Evolutionary conservation across 371 early-diverging fungal genomes (phyloP), one percentile per base, ranked within the genome.

Genomic region (Mortierella sp.): DNA sequence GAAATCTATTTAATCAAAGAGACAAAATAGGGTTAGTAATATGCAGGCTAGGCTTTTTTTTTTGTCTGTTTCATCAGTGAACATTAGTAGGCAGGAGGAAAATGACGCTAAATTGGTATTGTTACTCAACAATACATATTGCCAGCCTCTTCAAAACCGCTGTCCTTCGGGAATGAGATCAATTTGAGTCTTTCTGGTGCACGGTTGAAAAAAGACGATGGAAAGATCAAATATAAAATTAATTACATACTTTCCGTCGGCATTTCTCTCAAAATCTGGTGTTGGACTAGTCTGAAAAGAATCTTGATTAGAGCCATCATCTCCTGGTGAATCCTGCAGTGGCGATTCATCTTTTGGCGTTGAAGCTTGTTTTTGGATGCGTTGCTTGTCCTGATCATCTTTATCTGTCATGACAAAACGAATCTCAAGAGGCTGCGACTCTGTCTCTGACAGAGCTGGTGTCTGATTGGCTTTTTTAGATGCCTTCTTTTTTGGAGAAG

Each of bases 191-290:
- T 12, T 53, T 28, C 13, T 12, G 32, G 59, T 59, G 47, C 31
- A 17, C 19, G 43, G 35, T 43, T 43, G 43, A 43, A 43, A 15
- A 22, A 58, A 58, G 54, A 12, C 12, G 6, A 35, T 47, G 42
- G 62, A 51, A 54, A 54, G 53, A 60, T 32, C 56, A 68, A 29
- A 51, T 34, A 15, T 37, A 23, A 31, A 49, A 61, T 45, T 15
- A 60, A 26, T 12, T 3, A 79, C 80, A 15, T 74, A 79, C 80
- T 79, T 79, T 72, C 80, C 80, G 26, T 79, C 80, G 0, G 74
- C 69, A 45, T 79, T 79, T 53, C 51, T 61, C 42, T 79, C 80
- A 60, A 70, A 79, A 43, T 72, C 73, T 15, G 73, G 79, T 26
- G 65, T 70, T 34, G 74, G 69, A 29, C 72, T 68, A n/a, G 72